Conservation (phyloP, 805 yeast genomes). For the Yamadazyma olivae region DNA sequence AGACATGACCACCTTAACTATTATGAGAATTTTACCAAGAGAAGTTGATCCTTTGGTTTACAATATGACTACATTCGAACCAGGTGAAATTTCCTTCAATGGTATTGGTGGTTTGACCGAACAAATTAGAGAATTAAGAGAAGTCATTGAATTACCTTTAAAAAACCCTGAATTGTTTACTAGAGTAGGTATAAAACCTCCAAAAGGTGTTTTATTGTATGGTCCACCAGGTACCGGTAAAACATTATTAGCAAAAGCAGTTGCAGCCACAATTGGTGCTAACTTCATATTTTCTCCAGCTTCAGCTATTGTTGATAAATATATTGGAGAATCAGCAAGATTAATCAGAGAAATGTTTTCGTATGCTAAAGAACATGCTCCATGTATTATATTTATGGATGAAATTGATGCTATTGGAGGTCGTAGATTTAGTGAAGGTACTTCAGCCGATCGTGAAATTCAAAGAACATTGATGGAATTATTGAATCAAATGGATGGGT, state of each 20-base stretch:
- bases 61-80: slow-evolving; percentile 96
- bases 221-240: slow-evolving; percentile 99
- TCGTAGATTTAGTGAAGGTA: slow-evolving; percentile 95
- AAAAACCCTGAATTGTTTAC: slow-evolving; percentile 95
- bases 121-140: slow-evolving; percentile 94
- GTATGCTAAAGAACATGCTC: slow-evolving; percentile 96
- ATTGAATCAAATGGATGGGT: slow-evolving; percentile 97
- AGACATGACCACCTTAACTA: slow-evolving; percentile 96
- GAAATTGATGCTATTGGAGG: slow-evolving; percentile 99
- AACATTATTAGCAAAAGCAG: slow-evolving; percentile 93
- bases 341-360: slow-evolving; percentile 97
- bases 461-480: slow-evolving; percentile 97
- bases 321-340: slow-evolving; percentile 97
- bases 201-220: slow-evolving; percentile 92
- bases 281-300: slow-evolving; percentile 98
- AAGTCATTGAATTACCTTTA: slow-evolving; percentile 94
- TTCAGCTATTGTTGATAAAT: slow-evolving; percentile 95
- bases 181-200: slow-evolving; percentile 98
- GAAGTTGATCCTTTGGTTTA: slow-evolving; percentile 98
- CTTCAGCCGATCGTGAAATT: slow-evolving; percentile 97
- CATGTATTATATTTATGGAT: slow-evolving; percentile 97
- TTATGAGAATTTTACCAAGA: slow-evolving; percentile 95
- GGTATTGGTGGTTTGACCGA: slow-evolving; percentile 96
- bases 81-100: slow-evolving; percentile 93
- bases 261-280: slow-evolving; percentile 98